Evolutionary conservation across 2,329 filamentous ascomycete species (phyloP).

Genomic region (Aspergillus pseudotamarii): DNA sequence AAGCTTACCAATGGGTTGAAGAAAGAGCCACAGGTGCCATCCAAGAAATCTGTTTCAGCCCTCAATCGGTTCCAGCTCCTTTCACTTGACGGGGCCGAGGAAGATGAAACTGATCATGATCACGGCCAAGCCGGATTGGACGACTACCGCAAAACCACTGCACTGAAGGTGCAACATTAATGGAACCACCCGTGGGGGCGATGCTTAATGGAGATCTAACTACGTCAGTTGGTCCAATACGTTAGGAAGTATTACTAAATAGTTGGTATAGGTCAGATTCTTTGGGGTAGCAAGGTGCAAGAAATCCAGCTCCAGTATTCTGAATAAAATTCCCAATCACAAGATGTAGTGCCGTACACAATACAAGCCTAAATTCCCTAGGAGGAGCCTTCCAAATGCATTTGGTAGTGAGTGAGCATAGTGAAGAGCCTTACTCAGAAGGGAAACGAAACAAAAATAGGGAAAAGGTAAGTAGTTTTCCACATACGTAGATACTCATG

Average conservation of each 20-base stretch:
- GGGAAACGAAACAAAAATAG: not conserved
- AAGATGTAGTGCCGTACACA: not conserved
- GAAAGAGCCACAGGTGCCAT: constrained; percentile 27
- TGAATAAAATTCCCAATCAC: not conserved
- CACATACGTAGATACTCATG: constrained; percentile 2
- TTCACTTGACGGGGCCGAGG: constrained; percentile 51
- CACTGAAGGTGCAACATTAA: not conserved
- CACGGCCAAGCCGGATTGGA: constrained; percentile 13
- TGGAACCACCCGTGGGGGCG: not conserved
- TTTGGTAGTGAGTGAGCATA: not conserved
- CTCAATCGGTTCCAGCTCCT: constrained; percentile 67
- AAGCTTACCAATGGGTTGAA: constrained; percentile 34
- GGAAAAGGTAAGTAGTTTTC: constrained; percentile 1
- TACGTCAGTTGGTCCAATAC: not conserved
- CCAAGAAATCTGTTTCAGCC: constrained; percentile 37
- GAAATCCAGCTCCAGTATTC: not conserved
- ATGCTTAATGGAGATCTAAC: not conserved
- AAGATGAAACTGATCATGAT: constrained; percentile 35
- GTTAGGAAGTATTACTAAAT: not conserved
- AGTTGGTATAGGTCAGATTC: not conserved
- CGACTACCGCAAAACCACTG: constrained; percentile 1
- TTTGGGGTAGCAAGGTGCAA: not conserved
- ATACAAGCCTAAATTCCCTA: not conserved
- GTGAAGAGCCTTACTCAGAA: not conserved
- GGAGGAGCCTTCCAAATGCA: not conserved